Evolutionary conservation across 169 alveolate genomes (phyloP).

Genomic region (Plasmodium adleri): DNA sequence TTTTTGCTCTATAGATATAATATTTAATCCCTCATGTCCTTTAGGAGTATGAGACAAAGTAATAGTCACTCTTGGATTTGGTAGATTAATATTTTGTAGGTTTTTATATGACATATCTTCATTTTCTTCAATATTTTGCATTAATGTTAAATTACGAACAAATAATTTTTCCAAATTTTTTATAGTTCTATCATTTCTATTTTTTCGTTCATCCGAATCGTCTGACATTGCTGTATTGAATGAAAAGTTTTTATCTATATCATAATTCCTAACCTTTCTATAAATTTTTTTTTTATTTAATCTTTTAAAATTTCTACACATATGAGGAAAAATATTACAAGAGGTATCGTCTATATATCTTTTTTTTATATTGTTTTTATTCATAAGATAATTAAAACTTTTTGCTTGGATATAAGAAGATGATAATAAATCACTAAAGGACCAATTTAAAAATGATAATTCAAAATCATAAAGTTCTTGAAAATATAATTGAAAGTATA

Average conservation of each 20-base stretch:
- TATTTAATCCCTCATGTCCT: slow-evolving; percentile 46
- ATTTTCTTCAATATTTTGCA: slow-evolving; percentile 50
- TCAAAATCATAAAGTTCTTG: slow-evolving; percentile 87
- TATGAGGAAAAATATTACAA: slow-evolving; percentile 18
- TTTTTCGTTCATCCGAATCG: slow-evolving; percentile 14
- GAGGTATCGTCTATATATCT: slow-evolving; percentile 14
- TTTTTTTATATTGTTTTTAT: slow-evolving; percentile 11
- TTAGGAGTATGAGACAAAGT: slow-evolving; percentile 53
- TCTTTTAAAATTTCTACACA: slow-evolving; percentile 7
- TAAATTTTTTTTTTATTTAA: slow-evolving; percentile 26
- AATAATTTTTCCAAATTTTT: slow-evolving; percentile 44
- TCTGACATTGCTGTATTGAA: slow-evolving; percentile 30
- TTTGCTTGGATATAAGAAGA: slow-evolving; percentile 46
- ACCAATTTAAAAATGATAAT: slow-evolving; percentile 81
- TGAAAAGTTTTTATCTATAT: slow-evolving; percentile 9
- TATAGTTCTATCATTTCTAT: slow-evolving; percentile 21
- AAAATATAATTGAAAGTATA: slow-evolving; percentile 82
- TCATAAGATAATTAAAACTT: slow-evolving; percentile 36
- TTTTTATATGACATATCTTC: slow-evolving; percentile 52
- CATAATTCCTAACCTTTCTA: neutral
- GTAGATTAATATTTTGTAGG: slow-evolving; percentile 31
- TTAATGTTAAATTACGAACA: slow-evolving; percentile 45
- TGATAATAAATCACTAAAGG: slow-evolving; percentile 78
- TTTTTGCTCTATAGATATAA: slow-evolving; percentile 46
- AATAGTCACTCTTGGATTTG: slow-evolving; percentile 70